Conservation (phyloP, 108 stramenopile genomes). For the Skeletonema tropicum region DNA sequence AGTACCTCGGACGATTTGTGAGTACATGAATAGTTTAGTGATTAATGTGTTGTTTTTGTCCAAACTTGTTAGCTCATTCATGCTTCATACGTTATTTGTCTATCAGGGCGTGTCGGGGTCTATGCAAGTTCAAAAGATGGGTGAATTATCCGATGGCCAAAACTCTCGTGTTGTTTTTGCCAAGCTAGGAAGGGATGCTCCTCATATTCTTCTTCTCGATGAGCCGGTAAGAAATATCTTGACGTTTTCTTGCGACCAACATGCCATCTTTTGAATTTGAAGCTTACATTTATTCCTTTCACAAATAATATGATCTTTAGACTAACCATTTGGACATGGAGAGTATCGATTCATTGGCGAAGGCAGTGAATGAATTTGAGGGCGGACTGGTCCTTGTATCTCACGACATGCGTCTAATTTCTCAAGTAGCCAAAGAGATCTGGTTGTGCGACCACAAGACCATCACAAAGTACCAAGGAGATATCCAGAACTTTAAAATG, state of each 20-base stretch:
- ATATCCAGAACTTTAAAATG: slow-evolving; percentile 95
- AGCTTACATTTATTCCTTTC: not conserved
- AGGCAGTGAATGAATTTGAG: slow-evolving; percentile 96
- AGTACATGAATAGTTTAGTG: too few species aligned
- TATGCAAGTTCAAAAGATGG: slow-evolving; percentile 92
- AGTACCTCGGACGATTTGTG: slow-evolving; percentile 93
- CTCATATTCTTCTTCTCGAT: slow-evolving; percentile 94
- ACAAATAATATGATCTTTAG: slow-evolving; percentile 44
- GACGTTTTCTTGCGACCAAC: not conserved
- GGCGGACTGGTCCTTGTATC: slow-evolving; percentile 96
- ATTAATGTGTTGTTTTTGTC: too few species aligned
- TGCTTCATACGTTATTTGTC: too few species aligned
- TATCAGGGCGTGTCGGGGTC: slow-evolving; percentile 93
- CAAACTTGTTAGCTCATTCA: too few species aligned
- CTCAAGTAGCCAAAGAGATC: slow-evolving; percentile 96
- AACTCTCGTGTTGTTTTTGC: slow-evolving; percentile 96
- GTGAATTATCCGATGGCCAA: slow-evolving; percentile 94
- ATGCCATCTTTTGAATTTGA: slow-evolving; percentile 12
- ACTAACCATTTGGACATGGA: slow-evolving; percentile 94
- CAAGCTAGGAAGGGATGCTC: slow-evolving; percentile 93
- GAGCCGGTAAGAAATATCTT: slow-evolving; percentile 55
- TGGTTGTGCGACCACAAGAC: slow-evolving; percentile 97
- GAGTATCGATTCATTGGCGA: slow-evolving; percentile 96
- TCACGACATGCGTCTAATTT: slow-evolving; percentile 99
- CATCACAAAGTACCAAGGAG: slow-evolving; percentile 85